These are phyloP conservation scores for Talaromyces adpressus DNA, from an alignment of 495 filamentous ascomycete species.

Conservation along the genomic window DNA sequence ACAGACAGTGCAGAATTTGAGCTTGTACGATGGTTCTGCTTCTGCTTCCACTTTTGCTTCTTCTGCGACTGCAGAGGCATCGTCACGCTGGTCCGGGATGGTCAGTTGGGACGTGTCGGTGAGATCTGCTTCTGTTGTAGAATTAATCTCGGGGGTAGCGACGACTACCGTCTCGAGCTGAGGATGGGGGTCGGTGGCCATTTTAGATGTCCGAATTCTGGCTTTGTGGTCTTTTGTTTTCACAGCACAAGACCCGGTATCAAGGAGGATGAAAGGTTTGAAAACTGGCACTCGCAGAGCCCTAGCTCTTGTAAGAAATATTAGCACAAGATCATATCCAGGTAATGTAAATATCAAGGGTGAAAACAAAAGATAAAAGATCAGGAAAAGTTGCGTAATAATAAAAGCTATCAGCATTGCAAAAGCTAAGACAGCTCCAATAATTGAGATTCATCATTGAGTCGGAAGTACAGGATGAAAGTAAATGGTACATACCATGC, in stretches of 20 bases:
- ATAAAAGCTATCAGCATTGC: constrained; percentile 43
- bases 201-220: constrained; percentile 13
- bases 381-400: constrained; percentile 34
- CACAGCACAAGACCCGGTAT: constrained; percentile 11
- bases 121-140: constrained; percentile 29
- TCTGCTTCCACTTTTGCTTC: constrained; percentile 25
- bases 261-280: constrained; percentile 33
- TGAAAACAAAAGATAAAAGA: constrained; percentile 6
- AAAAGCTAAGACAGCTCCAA: constrained; percentile 96
- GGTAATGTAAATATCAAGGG: constrained; percentile 5
- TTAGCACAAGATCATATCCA: constrained; percentile 6
- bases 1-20: constrained; percentile 98
- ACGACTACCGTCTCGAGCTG: constrained; percentile 37
- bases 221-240: constrained; percentile 4
- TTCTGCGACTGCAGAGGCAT: constrained; percentile 10
- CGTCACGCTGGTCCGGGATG: constrained; percentile 13
- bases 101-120: constrained; percentile 13
- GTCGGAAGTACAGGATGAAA: constrained; percentile 4
- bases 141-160: constrained; percentile 39
- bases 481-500: constrained; percentile 24
- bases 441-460: constrained; percentile 62
- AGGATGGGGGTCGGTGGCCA: constrained; percentile 52
- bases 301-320: constrained; percentile 22
- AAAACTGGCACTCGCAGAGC: constrained; percentile 32
- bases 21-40: constrained; percentile 59